Evolutionary conservation across 192 early-diverging fungal species (phyloP).

Genomic region (Linnemannia exigua): DNA sequence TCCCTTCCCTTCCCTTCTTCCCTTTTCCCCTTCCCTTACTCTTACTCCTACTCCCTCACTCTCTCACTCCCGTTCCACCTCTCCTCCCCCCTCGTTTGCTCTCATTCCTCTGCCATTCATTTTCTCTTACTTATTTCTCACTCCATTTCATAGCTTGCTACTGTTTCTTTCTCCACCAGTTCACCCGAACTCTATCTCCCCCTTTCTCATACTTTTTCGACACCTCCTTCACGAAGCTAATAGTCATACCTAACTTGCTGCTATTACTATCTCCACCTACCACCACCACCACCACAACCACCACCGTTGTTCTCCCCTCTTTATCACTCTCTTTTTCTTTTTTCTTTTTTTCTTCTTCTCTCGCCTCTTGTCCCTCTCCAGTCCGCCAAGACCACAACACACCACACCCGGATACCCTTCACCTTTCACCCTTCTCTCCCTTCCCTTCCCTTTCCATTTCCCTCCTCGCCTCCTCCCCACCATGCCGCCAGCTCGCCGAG

Average conservation of each 20-base stretch:
- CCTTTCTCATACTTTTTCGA: neutral
- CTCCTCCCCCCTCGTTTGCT: constrained; percentile 13
- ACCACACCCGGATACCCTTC: neutral
- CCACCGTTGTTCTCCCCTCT: neutral
- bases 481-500: constrained; percentile 58
- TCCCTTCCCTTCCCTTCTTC: neutral
- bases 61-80: neutral
- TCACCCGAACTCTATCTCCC: neutral
- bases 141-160: constrained; percentile 21
- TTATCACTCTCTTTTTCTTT: constrained; percentile 8
- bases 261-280: neutral
- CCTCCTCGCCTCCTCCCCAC: constrained; percentile 19
- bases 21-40: neutral
- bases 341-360: constrained; percentile 6
- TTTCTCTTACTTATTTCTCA: constrained; percentile 30
- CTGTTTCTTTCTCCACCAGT: constrained; percentile 18
- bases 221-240: too few relatives aligned
- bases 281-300: neutral
- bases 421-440: constrained; percentile 10
- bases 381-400: neutral
- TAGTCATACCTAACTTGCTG: too few relatives aligned
- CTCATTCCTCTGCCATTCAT: constrained; percentile 23
- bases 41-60: neutral
- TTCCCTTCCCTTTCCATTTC: constrained; percentile 22
- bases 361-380: constrained; percentile 15